Percentiles rank a stretch among this genome's conserved stretches.
These are phyloP conservation scores for Cordyceps pruinosa DNA, from an alignment of 2,329 filamentous ascomycete genomes.

Conservation along the genomic window DNA sequence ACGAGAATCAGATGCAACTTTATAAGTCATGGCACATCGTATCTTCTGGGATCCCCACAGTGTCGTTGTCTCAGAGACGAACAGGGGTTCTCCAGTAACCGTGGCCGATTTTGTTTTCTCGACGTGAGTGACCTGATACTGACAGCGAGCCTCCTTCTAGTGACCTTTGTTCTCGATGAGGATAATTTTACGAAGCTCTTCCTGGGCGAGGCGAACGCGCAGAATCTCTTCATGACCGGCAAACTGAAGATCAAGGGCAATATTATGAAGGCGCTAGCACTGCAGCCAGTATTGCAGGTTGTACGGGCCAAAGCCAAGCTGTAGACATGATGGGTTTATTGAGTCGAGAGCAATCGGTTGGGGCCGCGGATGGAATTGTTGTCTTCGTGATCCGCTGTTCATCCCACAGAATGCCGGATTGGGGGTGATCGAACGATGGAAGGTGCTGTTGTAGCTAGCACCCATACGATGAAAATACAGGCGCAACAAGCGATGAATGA, in stretches of 20 bases:
- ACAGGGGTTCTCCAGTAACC: neutral
- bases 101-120: neutral
- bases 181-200: constrained; percentile 73
- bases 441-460: neutral
- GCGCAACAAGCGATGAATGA: neutral
- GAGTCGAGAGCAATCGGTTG: neutral
- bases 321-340: constrained; percentile 30
- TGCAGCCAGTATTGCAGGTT: constrained; percentile 79
- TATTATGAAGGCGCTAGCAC: constrained; percentile 89
- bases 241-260: constrained; percentile 93
- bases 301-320: constrained; percentile 71
- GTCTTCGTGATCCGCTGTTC: neutral
- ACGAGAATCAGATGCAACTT: neutral
- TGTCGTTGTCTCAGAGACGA: neutral
- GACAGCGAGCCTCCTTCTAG: constrained; percentile 39
- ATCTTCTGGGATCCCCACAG: neutral
- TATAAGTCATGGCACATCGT: neutral
- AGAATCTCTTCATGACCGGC: constrained; percentile 83
- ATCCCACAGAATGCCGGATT: neutral
- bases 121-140: neutral
- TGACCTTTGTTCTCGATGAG: constrained; percentile 70
- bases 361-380: neutral
- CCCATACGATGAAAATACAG: neutral
- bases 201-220: constrained; percentile 75
- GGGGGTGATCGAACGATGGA: neutral